phyloP scores from a whole-genome alignment of 805 yeast genomes.

The Hanseniaspora mollemarum region DNA sequence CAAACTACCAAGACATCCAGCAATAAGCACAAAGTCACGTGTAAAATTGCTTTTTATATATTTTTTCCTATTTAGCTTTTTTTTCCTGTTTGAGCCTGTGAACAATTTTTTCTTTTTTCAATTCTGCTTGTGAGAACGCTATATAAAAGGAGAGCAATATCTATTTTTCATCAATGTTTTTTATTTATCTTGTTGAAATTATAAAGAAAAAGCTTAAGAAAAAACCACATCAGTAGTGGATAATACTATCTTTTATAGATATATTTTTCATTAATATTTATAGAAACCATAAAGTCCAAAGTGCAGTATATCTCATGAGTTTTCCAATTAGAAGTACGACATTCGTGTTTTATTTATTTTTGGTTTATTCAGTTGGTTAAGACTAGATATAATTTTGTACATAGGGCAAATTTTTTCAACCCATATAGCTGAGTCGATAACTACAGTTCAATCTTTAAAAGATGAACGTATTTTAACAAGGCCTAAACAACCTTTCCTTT shows the following conservation, averaged over 20 bases:
- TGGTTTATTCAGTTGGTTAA: conserved; percentile 24
- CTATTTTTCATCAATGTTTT: background rate
- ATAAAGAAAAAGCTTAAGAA: conserved; percentile 16
- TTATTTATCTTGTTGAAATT: background rate
- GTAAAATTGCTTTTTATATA: background rate
- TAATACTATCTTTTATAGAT: conserved; percentile 32
- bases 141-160: background rate
- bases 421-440: conserved; percentile 31
- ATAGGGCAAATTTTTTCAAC: conserved; percentile 22
- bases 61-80: background rate
- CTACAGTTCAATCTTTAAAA: conserved; percentile 14
- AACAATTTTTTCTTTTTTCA: background rate
- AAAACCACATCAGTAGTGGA: conserved; percentile 34
- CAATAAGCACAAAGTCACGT: background rate
- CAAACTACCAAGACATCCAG: too few species aligned
- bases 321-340: background rate
- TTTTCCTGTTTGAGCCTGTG: background rate
- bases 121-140: background rate
- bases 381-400: conserved; percentile 26
- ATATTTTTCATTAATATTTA: conserved; percentile 31
- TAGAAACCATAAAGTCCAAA: conserved; percentile 31
- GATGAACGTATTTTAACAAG: conserved; percentile 23
- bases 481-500: conserved; percentile 30
- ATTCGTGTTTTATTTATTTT: conserved; percentile 5
- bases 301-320: conserved; percentile 13